These are phyloP conservation scores for Postia placenta DNA, from an alignment of 768 basidiomycete genomes.

Conservation along the genomic window DNA sequence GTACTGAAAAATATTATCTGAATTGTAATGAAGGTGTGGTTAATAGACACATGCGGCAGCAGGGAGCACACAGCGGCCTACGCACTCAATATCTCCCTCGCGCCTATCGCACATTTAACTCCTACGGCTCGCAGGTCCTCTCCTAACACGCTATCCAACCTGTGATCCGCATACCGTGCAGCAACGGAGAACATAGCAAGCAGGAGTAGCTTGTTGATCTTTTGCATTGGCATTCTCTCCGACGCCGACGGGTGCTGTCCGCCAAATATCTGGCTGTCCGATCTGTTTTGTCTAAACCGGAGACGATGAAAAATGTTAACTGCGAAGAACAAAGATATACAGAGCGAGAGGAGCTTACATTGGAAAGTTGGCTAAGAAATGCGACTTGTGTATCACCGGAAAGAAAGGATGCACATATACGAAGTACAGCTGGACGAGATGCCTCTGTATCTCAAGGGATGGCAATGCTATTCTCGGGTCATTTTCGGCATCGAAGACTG, in stretches of 20 bases:
- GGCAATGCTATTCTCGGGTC: conserved; percentile 37
- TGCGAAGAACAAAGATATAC: conserved; percentile 17
- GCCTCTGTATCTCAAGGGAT: conserved; percentile 54
- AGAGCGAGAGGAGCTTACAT: background rate
- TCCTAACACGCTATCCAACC: conserved; percentile 30
- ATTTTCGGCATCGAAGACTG: conserved; percentile 3
- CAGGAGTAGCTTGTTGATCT: conserved; percentile 59
- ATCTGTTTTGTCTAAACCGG: background rate
- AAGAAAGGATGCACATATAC: conserved; percentile 79
- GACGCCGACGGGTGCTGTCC: conserved; percentile 12
- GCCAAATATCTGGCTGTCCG: background rate
- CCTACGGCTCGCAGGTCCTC: conserved; percentile 69
- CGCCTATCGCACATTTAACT: conserved; percentile 54
- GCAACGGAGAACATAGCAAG: conserved; percentile 80
- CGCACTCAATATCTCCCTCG: conserved; percentile 59
- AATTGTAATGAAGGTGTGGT: no score
- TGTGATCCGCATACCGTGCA: conserved; percentile 56
- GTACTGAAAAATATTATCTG: conserved; percentile 60
- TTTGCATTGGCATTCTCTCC: conserved; percentile 53
- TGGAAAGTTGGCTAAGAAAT: conserved; percentile 56
- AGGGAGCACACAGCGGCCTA: no score
- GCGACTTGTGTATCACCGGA: conserved; percentile 70
- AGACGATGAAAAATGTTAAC: background rate
- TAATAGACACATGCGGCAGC: conserved; percentile 26
- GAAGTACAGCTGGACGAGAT: conserved; percentile 72